Base-by-base conservation (phyloP, 1,284 basidiomycete genomes). In the Ceratobasidium sp. region DNA sequence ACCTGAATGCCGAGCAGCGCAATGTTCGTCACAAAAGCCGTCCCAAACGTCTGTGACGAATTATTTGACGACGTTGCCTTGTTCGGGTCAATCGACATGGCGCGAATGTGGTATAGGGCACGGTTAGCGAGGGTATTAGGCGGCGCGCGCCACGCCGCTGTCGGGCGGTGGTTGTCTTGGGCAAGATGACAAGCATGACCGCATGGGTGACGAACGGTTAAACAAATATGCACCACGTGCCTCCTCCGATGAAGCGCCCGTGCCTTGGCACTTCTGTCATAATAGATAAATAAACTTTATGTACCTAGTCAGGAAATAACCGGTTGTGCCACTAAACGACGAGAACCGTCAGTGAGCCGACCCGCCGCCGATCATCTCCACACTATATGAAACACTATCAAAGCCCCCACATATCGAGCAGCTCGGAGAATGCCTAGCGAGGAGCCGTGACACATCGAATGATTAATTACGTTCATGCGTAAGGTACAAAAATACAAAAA, bases 11-110 rank as follows among this genome's bases (percentile, higher is more conserved):
- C 52, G 1, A 69, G 52, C 28, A 69, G 32, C 26, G 39, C 39
- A 69, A 69, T 46, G 23, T 69, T 69, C 23, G 65, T 57, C 50
- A 69, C 65, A 46, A 69, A 69, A 32, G 65, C 65, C 21, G 65
- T 69, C 14, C 65, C 65, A 36, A 69, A 69, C 28, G 65, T 69
- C n/a, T 41, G 65, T 36, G 65, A 55, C 52, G 65, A 57, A 39
- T 69, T 69, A 50, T 45, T 69, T 2, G 50, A 10, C 4, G 65
- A 57, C 18, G 26, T 21, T 1, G 65, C 65, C 52, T 69, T 69
- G 23, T 32, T 32, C n/a, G 65, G 65, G 41, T 69, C 65, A 52
- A 69, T 69, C 16, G 65, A 57, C 65, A 57, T 57, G 39, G 23
- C 23, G 39, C 41, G 14, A 43, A 18, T 69, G 53, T 39, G 53